Evolutionary conservation across 1,284 basidiomycete genomes (phyloP).

Genomic region (Naganishia sp.): DNA sequence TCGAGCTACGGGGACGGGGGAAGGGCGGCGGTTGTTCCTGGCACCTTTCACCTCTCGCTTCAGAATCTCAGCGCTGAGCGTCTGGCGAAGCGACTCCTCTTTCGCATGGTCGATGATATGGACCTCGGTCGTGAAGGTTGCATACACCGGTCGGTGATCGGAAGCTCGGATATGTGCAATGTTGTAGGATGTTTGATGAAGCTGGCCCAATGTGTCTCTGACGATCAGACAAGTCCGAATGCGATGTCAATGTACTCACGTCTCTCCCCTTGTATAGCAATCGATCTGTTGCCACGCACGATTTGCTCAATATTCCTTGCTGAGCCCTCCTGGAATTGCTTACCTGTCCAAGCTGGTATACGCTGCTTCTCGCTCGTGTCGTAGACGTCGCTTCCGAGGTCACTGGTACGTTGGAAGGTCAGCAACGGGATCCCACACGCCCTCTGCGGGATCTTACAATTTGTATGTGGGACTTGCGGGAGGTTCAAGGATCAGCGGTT

Average conservation of each 20-base stretch:
- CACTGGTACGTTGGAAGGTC: slow-evolving; percentile 40
- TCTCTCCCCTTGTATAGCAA: slow-evolving; percentile 76
- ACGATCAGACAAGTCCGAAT: slow-evolving; percentile 24
- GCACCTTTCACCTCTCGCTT: slow-evolving; percentile 5
- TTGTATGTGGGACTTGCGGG: slow-evolving; percentile 53
- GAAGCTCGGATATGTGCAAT: slow-evolving; percentile 81
- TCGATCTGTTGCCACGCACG: slow-evolving; percentile 64
- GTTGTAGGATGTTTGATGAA: slow-evolving; percentile 50
- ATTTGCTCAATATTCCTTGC: slow-evolving; percentile 5
- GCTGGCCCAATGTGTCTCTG: slow-evolving; percentile 39
- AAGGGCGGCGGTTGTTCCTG: slow-evolving; percentile 7
- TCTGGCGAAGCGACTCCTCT: slow-evolving; percentile 67
- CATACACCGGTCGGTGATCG: slow-evolving; percentile 94
- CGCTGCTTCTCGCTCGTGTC: slow-evolving; percentile 96
- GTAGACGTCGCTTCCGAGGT: slow-evolving; percentile 70
- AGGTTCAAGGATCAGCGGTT: neutral
- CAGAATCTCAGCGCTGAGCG: slow-evolving; percentile 54
- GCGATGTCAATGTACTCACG: slow-evolving; percentile 59
- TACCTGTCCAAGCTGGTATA: slow-evolving; percentile 96
- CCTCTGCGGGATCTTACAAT: slow-evolving; percentile 40
- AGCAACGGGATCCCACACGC: neutral
- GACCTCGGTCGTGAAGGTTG: slow-evolving; percentile 74
- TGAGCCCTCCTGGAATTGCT: slow-evolving; percentile 35
- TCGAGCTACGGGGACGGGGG: slow-evolving; percentile 2
- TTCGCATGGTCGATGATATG: slow-evolving; percentile 73